Evolutionary conservation across 2,329 filamentous ascomycete genomes (phyloP).

Genomic region (Penicillium sp.): DNA sequence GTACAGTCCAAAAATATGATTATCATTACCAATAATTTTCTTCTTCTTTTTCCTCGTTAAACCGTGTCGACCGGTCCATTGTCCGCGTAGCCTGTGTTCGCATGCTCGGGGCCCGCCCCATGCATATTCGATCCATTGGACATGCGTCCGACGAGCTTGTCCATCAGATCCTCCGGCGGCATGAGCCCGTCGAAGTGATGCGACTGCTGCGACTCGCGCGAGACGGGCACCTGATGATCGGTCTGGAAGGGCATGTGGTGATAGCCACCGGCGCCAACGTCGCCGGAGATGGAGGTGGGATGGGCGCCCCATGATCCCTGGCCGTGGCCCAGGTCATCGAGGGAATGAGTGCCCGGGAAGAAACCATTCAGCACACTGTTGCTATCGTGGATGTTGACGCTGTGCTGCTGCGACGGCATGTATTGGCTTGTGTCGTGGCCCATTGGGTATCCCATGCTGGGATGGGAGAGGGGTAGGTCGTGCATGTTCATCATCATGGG

Average conservation of each 20-base stretch:
- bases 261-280: constrained; percentile 31
- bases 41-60: constrained; percentile 17
- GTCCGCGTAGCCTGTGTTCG: constrained; percentile 29
- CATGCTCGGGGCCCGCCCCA: constrained; percentile 33
- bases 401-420: constrained; percentile 30
- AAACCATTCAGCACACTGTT: constrained; percentile 32
- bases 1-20: constrained; percentile 20
- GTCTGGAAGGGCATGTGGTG: constrained; percentile 32
- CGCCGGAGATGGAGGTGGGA: constrained; percentile 27
- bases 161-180: constrained; percentile 36
- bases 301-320: constrained; percentile 31
- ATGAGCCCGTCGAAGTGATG: constrained; percentile 33
- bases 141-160: constrained; percentile 37
- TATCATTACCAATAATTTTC: constrained; percentile 29
- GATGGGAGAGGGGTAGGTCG: constrained; percentile 34
- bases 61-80: constrained; percentile 31
- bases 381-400: constrained; percentile 31
- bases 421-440: constrained; percentile 32
- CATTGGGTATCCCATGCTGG: constrained; percentile 30
- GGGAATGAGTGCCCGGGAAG: constrained; percentile 30
- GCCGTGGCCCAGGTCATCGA: constrained; percentile 35
- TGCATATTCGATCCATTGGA: constrained; percentile 32
- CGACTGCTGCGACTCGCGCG: constrained; percentile 32
- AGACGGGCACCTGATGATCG: constrained; percentile 29
- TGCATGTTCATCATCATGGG: constrained; percentile 35